phyloP scores from a whole-genome alignment of 179 eudicot species.

The Vitellaria paradoxa region DNA sequence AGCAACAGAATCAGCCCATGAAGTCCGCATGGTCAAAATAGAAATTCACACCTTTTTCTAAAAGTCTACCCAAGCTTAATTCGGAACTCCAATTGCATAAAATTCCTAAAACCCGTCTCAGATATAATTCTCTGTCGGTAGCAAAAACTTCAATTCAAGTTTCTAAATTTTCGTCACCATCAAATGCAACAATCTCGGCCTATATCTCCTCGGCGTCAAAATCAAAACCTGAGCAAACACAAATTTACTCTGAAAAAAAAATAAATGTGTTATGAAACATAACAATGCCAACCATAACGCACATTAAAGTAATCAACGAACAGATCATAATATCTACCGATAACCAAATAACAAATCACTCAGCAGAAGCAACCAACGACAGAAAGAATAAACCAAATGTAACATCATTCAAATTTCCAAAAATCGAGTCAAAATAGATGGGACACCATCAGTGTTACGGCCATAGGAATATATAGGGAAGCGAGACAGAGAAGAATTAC shows the following conservation, averaged over 20 bases:
- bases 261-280: not conserved
- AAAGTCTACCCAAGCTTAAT: not conserved
- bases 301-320: too few relatives aligned
- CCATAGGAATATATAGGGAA: not conserved
- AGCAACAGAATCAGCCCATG: slow-evolving; percentile 94
- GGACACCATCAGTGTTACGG: not conserved
- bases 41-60: not conserved
- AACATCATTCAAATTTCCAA: not conserved
- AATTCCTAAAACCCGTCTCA: not conserved
- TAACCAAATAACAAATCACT: too few relatives aligned
- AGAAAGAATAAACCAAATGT: not conserved
- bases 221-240: slow-evolving; percentile 7
- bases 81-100: not conserved
- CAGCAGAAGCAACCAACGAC: too few relatives aligned
- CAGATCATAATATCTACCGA: too few relatives aligned
- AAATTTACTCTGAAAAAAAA: not conserved
- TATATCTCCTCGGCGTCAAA: not conserved
- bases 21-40: slow-evolving; percentile 41
- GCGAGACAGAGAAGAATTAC: not conserved
- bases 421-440: not conserved
- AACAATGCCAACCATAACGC: slow-evolving; percentile 2
- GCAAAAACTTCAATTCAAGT: not conserved
- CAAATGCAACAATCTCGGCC: slow-evolving; percentile 3
- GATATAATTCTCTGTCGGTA: too few relatives aligned
- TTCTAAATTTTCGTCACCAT: slow-evolving; percentile 5